Base-by-base conservation (phyloP, 2,329 filamentous ascomycete species). In the Cladophialophora exuberans region DNA sequence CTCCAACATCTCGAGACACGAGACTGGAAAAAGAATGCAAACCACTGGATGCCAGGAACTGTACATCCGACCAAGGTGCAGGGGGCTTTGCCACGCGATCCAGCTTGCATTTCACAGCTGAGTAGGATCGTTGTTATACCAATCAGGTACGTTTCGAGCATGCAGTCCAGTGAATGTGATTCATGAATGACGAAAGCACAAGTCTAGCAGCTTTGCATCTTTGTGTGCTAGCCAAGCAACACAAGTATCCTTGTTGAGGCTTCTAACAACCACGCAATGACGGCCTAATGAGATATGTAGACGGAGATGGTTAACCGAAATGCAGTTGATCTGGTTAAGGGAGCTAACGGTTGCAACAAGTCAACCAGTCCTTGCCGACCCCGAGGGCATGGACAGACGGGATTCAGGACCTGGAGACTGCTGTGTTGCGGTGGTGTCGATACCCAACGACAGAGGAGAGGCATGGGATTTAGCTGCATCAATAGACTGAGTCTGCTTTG, bases 81-180 rank as follows among this genome's bases (percentile, higher is more conserved):
- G 28, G 6, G 47, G 20, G 6, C 30, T 25, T 52, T 52, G 49
- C 52, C 52, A 54, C 52, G 44, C 44, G 36, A 13, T 36, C 47
- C 46, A 56, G 44, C 44, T 50, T 36, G 52, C 44, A 54, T 43
- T 33, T 20, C 31, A 51, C 20, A 35, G 33, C 46, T 49, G 35
- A 38, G 33, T 25, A 41, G 20, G 4, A 20, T 20, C 35, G 35
- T 39, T 9, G 17, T 6, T 9, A 26, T 18, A 9, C 39, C 18
- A 23, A 42, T 42, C 39, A n/a, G n/a, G n/a, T n/a, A n/a, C n/a
- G n/a, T n/a, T n/a, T n/a, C n/a, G n/a, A n/a, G n/a, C n/a, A n/a
- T n/a, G n/a, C 18, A 26, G 28, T 6, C 28, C 7, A 13, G 7
- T 31, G 28, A 31, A 13, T 7, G 28, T 31, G 7, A 31, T 31